Base-by-base conservation (phyloP, 2,329 filamentous ascomycete genomes). In the Xylaria digitata region DNA sequence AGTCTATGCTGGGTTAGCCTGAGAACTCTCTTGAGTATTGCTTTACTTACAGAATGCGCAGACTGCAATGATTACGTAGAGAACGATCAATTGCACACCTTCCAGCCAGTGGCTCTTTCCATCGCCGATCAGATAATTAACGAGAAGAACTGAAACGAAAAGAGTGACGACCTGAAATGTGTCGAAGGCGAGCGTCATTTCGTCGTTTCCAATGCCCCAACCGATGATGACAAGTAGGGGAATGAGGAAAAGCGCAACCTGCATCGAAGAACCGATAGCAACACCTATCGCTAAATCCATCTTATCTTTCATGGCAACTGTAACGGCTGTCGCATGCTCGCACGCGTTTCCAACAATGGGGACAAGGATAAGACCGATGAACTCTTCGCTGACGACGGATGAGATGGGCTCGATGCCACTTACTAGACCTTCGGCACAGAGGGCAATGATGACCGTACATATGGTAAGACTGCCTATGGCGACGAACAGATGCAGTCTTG, bases 151-250 rank as follows among this genome's bases (percentile, higher is more conserved):
- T 1, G 92, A 89, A 13, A 96, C 92, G 72, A 97, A 96, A 46
- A 97, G 82, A 46, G 92, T 90, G 23, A 94, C 91, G 15, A 97
- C 90, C 80, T 97, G 93, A 83, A 97, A 97, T 0, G 89, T 89
- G 75, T 96, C 93, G 77, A 97, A 96, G 77, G 90, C 90, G 5
- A 97, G 85, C 21, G 89, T 92, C 92, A 95, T 95, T 1, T 88
- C 84, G 68, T 90, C 88, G 68, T 86, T 78, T 43, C 82, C 86
- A 85, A 94, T 89, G 69, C 88, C 89, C 92, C 92, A 95, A 61
- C 92, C 92, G 42, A 94, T 87, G 43, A 94, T 86, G 63, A 94
- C 90, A 37, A 94, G 86, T 11, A 94, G 81, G 0, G 92, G 92
- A 8, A 92, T 93, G 57, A 94, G 85, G 77, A 94, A 93, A 32